Evolutionary conservation across 2,329 filamentous ascomycete species (phyloP), one percentile per base, ranked within the genome.

Genomic region (Cadophora malorum): DNA sequence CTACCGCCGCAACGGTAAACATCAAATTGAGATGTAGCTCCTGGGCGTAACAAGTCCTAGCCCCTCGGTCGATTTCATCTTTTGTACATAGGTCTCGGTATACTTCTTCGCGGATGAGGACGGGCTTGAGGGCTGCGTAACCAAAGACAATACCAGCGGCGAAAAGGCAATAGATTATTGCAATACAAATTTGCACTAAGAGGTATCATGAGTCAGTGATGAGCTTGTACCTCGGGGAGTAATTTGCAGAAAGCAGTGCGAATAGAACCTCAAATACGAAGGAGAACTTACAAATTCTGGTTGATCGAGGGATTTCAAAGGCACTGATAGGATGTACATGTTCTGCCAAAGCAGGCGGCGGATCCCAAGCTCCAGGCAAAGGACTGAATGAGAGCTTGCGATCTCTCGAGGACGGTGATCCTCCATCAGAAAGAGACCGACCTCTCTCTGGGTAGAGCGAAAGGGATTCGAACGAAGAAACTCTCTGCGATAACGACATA

Each of bases 1-100:
- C 91, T 10, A 97, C 93, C 16, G 93, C 94, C 14, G 94, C 94
- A 50, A 94, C 86, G 6, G 93, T 96, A 83, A 97, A 97, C 92
- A 97, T 97, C 72, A 97, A 82, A 78, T 97, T 97, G 66, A 97
- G 85, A 68, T 84, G 84, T 64, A 89, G 86, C 75, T 88, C 86
- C 74, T 90, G 88, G 69, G 83, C 82, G 69, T 84, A 86, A 76
- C 88, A 90, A 21, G 86, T 81, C 66, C 81, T 80, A 0, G 83
- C 80, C 3, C 81, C 81, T 4, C 82, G 76, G 1, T 83, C 79
- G 23, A 87, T 67, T 75, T 87, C 84, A 59, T 85, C 78, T 64
- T 81, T 69, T 7, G 83, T 85, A 75, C 92, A 96, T 41, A 83
- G 79, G 61, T 91, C 83, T 50, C 83, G 83, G 78, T 94, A 95